Evolutionary conservation across 177 flowering plant species (phyloP).

Genomic region (Vitis hybrid): DNA sequence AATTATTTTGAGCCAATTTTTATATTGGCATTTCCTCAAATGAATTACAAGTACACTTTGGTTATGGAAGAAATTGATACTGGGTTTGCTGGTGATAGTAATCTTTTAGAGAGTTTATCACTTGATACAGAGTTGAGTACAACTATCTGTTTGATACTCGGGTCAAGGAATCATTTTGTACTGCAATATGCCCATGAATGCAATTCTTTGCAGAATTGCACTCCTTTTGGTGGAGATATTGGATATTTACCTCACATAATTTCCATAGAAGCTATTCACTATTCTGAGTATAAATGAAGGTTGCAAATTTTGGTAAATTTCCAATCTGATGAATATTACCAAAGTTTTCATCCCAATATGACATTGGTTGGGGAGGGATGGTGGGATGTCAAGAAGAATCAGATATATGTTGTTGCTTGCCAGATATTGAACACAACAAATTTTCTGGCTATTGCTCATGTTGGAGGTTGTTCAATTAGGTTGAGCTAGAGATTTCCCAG

Average conservation of each 20-base stretch:
- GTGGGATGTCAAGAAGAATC: conserved; percentile 47
- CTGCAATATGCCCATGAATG: conserved; percentile 44
- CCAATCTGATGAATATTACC: conserved; percentile 17
- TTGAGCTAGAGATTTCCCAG: conserved; percentile 42
- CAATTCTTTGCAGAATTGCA: conserved; percentile 33
- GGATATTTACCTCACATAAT: conserved; percentile 37
- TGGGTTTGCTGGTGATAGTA: conserved; percentile 10
- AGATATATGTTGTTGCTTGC: conserved; percentile 43
- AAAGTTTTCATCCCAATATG: conserved; percentile 26
- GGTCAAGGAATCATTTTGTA: conserved; percentile 3
- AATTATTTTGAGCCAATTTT: conserved; percentile 43
- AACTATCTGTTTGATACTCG: conserved; percentile 28
- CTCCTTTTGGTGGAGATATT: conserved; percentile 26
- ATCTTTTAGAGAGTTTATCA: conserved; percentile 9
- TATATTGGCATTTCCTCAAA: conserved; percentile 28
- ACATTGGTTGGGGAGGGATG: conserved; percentile 56
- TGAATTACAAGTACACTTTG: conserved; percentile 37
- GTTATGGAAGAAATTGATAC: conserved; percentile 15
- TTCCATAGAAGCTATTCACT: conserved; percentile 32
- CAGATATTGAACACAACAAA: conserved; percentile 22
- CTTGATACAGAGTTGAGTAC: conserved; percentile 12
- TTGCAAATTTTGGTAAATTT: conserved; percentile 39
- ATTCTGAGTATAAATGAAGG: conserved; percentile 25
- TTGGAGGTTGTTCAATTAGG: conserved; percentile 58
- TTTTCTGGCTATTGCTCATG: conserved; percentile 28